Base-by-base conservation (phyloP, 2,329 filamentous ascomycete genomes). In the Huntiella abstrusa region DNA sequence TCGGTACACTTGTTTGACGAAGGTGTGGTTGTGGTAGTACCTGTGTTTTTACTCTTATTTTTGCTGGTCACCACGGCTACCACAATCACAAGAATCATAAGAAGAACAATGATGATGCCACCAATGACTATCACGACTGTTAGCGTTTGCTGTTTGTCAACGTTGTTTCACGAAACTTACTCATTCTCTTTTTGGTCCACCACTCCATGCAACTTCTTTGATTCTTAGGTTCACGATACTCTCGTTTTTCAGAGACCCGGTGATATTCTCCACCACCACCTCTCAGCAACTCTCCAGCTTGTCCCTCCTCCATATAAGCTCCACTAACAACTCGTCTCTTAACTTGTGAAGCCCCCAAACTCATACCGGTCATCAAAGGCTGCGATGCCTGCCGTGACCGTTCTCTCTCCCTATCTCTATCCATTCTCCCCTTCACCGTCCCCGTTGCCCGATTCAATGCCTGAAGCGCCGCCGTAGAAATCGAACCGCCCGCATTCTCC, bases 241-340 rank as follows among this genome's bases (percentile, higher is more conserved):
- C 16, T 33, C 41, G 43, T 59, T 70, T 62, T 59, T 71, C 67
- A 55, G 69, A 61, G 55, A 64, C 58, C 55, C 69, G 64, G 55
- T 70, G 56, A 61, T 61, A 65, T 65, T 65, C 67, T 59, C 55
- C 63, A 55, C 54, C 60, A 54, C 68, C 67, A 4, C 69, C 68
- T 50, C 68, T 59, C 4, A 70, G 45, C 2, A 47, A 33, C 17
- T 60, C 59, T 15, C 53, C 57, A 5, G 60, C 60, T n/a, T 64
- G 60, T 0, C 79, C 80, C 57, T 84, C 80, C 55, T 84, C 80
- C 53, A 81, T 63, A 13, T 80, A 62, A 0, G 77, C 76, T 15
- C 79, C 80, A 51, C 80, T 84, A 15, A 80, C 77, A n/a, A 82
- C 66, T 51, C 80, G 65, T 48, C 68, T 68, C 55, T 75, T 73